Percentiles rank a stretch among this genome's conserved stretches.
phyloP scores from a whole-genome alignment of 768 basidiomycete genomes.

The Termitomyces sp. region DNA sequence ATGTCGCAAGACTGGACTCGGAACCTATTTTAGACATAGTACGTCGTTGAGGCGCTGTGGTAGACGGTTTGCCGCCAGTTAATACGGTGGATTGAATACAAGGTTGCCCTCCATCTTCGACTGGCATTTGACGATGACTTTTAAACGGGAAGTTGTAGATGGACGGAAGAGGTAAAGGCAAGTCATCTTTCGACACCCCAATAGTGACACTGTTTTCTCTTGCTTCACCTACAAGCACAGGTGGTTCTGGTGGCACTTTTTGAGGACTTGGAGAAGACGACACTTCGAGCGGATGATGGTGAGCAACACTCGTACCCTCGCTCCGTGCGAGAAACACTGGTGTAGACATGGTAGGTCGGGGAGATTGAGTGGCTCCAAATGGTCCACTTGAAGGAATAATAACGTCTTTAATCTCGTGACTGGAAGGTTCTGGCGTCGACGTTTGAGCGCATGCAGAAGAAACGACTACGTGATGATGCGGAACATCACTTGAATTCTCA shows the following conservation, averaged over 20 bases:
- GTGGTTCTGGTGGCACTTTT: background rate
- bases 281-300: background rate
- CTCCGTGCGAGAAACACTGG: background rate
- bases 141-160: background rate
- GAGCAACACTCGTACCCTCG: background rate
- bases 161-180: background rate
- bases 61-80: background rate
- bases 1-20: slow-evolving; percentile 7
- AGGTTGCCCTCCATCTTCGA: background rate
- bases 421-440: background rate
- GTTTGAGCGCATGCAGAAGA: background rate
- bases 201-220: background rate
- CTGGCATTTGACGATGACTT: background rate
- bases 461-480: background rate
- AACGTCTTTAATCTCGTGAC: background rate
- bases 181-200: background rate
- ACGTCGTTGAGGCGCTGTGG: background rate
- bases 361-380: background rate
- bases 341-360: background rate
- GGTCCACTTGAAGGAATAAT: background rate
- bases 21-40: background rate
- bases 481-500: background rate
- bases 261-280: background rate
- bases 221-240: background rate
- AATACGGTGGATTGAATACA: background rate